Base-by-base conservation (phyloP, 2,329 filamentous ascomycete genomes). In the Fusarium oligoseptatum region DNA sequence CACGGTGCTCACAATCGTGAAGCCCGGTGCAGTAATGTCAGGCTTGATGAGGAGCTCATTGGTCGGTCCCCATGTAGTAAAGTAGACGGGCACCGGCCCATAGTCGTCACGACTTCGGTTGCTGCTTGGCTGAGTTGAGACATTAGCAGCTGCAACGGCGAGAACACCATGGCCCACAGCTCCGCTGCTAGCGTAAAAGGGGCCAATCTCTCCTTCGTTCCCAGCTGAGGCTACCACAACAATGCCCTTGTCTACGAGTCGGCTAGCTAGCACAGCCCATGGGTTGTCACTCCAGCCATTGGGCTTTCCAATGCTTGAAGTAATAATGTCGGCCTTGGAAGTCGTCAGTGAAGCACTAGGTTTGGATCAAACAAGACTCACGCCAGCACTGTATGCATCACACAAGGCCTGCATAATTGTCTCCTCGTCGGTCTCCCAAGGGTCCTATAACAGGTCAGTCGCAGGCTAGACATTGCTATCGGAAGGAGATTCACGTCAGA, bases 11-110 rank as follows among this genome's bases (percentile, higher is more conserved):
- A 87, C 81, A 56, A 90, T 88, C 34, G 84, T 80, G 60, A 84
- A 84, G 14, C 88, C 87, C 2, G 87, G 87, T 0, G 86, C 84
- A 15, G 84, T 84, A 58, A 89, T 80, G 57, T 89, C 85, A 6
- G 88, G 87, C 73, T 88, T 88, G 62, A 88, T 80, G 32, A 85
- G 80, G 4, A 88, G 81, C 64, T 89, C 87, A 70, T 86, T 88
- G 0, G 85, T 85, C 1, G 86, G 87, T 2, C 88, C 88, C 87
- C 88, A 89, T 24, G 85, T 86, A 7, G 85, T 88, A 75, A 85
- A 89, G 7, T 81, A 81, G 34, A 83, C 85, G 4, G 87, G 81
- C n/a, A 84, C 82, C 0, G 82, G 79, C 4, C 68, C 74, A 11
- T 72, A 70, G 6, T 69, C 71, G n/a, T 76, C 69, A 66, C 80